phyloP scores from a whole-genome alignment of 2,329 filamentous ascomycete species.

The Penicillium brasilianum region DNA sequence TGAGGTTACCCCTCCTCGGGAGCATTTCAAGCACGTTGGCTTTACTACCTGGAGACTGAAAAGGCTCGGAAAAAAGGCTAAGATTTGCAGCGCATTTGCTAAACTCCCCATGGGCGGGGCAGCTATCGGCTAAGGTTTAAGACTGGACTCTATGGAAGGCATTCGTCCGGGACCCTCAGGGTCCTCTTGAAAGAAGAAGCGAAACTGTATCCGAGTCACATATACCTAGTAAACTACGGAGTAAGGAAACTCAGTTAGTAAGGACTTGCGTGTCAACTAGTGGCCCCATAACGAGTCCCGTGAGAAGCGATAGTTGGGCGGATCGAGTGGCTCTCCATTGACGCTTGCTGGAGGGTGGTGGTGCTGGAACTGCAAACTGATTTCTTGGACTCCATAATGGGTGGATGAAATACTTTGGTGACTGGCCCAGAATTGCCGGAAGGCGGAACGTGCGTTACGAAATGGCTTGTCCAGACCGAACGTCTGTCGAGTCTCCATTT shows the following conservation, averaged over 20 bases:
- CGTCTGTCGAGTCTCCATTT: constrained; percentile 3
- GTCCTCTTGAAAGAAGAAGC: constrained; percentile 14
- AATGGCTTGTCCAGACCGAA: constrained; percentile 23
- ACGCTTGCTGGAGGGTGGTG: neutral
- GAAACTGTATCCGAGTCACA: neutral
- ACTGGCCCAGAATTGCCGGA: constrained; percentile 22
- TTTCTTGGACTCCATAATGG: neutral
- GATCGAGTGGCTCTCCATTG: constrained; percentile 5
- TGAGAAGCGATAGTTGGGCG: constrained; percentile 4
- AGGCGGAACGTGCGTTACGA: constrained; percentile 24
- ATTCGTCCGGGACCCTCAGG: constrained; percentile 12
- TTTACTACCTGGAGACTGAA: neutral
- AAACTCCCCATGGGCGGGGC: constrained; percentile 20
- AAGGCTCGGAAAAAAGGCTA: constrained; percentile 9
- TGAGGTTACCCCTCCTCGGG: constrained; percentile 35
- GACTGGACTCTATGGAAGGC: neutral
- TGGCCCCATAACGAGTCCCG: neutral
- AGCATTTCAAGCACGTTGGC: constrained; percentile 27
- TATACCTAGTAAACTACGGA: neutral
- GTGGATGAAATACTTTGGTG: neutral
- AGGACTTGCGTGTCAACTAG: too few relatives aligned
- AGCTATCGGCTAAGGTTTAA: neutral
- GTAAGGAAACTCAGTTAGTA: too few relatives aligned
- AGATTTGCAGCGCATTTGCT: constrained; percentile 26
- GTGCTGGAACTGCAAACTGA: constrained; percentile 11